phyloP scores from a whole-genome alignment of 495 filamentous ascomycete genomes.

The Usnea hakonensis region DNA sequence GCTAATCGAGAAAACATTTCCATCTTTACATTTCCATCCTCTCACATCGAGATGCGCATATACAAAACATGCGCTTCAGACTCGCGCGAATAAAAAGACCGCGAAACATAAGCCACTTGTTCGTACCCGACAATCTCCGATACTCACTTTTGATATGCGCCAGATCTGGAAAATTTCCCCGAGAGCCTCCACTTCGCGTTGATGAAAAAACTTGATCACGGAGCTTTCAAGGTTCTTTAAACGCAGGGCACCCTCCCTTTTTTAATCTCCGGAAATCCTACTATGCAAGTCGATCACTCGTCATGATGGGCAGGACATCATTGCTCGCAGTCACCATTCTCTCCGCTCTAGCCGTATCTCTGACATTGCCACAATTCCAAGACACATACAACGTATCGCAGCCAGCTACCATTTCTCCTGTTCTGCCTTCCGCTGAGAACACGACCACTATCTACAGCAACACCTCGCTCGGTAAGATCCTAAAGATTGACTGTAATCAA shows the following conservation, averaged over 20 bases:
- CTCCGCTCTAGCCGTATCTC: neutral
- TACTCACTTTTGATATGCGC: neutral
- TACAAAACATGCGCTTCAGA: neutral
- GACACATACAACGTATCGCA: neutral
- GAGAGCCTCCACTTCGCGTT: no score
- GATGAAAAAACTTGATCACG: neutral
- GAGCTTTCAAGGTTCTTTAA: neutral
- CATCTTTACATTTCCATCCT: no score
- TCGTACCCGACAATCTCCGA: neutral
- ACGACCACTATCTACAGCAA: neutral
- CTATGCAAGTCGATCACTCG: no score
- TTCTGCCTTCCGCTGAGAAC: neutral
- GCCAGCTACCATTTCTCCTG: neutral
- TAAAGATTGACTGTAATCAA: neutral
- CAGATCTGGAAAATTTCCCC: neutral
- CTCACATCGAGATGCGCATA: no score
- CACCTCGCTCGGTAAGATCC: neutral
- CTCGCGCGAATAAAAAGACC: neutral
- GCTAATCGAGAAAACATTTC: no score
- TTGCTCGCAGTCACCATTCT: neutral
- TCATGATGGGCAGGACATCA: neutral
- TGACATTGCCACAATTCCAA: neutral
- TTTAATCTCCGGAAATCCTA: neutral
- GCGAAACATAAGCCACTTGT: neutral
- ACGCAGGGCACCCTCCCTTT: neutral